Evolutionary conservation across 2,329 filamentous ascomycete species (phyloP).

Genomic region (Cercospora beticola): DNA sequence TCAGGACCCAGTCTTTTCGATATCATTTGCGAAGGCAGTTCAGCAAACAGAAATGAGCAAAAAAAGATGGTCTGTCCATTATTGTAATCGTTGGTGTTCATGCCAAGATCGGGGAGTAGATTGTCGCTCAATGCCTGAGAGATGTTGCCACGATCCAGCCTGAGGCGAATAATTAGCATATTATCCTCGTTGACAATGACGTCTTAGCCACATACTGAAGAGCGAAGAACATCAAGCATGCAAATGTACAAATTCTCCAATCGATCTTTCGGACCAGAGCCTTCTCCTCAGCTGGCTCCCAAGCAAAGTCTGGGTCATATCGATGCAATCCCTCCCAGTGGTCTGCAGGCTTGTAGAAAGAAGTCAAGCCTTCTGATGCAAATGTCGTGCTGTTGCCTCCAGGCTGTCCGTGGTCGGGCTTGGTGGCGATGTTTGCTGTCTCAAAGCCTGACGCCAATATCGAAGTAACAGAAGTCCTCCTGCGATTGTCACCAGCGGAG

Average conservation of each 20-base stretch:
- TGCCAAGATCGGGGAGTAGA: neutral
- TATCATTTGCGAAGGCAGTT: conserved; percentile 42
- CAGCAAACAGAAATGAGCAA: conserved; percentile 68
- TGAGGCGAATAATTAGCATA: neutral
- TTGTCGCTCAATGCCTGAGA: neutral
- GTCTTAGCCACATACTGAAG: neutral
- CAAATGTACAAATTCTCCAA: neutral
- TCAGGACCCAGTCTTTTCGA: conserved; percentile 38
- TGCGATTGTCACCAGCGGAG: neutral
- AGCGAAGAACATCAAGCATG: neutral
- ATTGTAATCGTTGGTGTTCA: neutral
- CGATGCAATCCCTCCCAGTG: neutral
- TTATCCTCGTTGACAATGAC: neutral
- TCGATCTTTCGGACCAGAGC: neutral
- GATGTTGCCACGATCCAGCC: neutral
- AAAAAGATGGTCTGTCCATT: conserved; percentile 60
- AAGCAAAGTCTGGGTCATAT: neutral
- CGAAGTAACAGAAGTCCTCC: neutral
- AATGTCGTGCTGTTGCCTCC: neutral
- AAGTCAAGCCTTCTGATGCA: neutral
- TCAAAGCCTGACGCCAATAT: neutral
- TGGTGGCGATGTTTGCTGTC: neutral
- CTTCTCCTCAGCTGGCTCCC: neutral
- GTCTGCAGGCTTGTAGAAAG: neutral
- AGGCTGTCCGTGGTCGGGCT: neutral